Percentiles rank a stretch among this genome's conserved stretches.
Conservation (phyloP, 345 rosid genomes). For the Pistacia integerrima region DNA sequence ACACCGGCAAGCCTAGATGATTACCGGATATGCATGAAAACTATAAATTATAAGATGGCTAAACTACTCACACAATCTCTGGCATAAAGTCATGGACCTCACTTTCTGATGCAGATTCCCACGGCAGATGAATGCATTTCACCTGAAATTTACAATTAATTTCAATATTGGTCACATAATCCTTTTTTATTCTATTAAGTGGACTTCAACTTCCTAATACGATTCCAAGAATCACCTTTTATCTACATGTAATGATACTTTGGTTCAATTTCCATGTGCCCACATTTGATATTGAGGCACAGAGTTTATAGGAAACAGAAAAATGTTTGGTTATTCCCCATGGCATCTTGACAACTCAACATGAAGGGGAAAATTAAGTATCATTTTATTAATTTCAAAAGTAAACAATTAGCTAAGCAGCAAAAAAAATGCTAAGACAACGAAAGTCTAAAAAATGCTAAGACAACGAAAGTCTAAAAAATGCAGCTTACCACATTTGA, state of each 20-base stretch:
- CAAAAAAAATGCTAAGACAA: constrained; percentile 10
- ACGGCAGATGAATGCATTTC: constrained; percentile 71
- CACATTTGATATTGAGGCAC: not conserved
- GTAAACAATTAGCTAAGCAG: not conserved
- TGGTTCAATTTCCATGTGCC: not conserved
- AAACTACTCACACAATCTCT: constrained; percentile 61
- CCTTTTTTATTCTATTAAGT: not conserved
- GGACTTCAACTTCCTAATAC: not conserved
- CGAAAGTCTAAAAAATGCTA: constrained; percentile 9
- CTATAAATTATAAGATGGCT: not conserved
- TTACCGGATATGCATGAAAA: constrained; percentile 1
- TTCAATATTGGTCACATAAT: constrained; percentile 2
- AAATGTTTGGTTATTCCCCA: not conserved
- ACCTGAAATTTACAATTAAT: constrained; percentile 41
- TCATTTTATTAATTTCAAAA: not conserved
- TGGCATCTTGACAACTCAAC: not conserved
- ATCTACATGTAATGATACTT: not conserved
- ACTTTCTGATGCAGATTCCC: constrained; percentile 70
- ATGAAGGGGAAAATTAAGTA: not conserved
- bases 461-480: not conserved
- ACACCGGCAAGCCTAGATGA: not conserved
- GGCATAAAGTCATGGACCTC: constrained; percentile 49
- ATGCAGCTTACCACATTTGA: constrained; percentile 44
- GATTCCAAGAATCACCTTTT: not conserved
- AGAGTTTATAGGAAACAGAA: not conserved